Percentiles rank a stretch among this genome's conserved stretches.
phyloP scores from a whole-genome alignment of 371 early-diverging fungal species.

The Mortierella sp. region DNA sequence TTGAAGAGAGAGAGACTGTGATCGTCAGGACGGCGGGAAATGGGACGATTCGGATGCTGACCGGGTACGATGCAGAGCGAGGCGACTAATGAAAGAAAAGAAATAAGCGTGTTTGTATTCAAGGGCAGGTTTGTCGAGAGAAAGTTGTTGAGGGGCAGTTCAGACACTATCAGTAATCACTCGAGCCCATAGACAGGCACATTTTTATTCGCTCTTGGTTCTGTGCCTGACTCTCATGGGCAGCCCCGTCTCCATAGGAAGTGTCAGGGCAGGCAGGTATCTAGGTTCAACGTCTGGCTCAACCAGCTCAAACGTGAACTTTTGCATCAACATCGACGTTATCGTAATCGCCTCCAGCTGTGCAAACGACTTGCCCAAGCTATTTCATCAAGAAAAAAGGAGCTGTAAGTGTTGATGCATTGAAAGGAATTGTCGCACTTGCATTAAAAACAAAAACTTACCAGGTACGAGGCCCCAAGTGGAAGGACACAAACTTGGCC shows the following conservation, averaged over 20 bases:
- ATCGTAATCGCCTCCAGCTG: slow-evolving; percentile 67
- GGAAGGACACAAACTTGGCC: slow-evolving; percentile 36
- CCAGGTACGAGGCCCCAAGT: slow-evolving; percentile 43
- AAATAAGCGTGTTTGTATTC: too few species aligned
- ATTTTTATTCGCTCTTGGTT: background rate
- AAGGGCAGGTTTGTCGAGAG: too few species aligned
- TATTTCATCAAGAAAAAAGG: slow-evolving; percentile 2
- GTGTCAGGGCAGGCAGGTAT: slow-evolving; percentile 60
- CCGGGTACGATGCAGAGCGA: too few species aligned
- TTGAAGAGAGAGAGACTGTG: background rate
- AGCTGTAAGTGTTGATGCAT: background rate
- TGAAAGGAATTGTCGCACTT: background rate
- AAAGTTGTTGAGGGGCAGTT: too few species aligned
- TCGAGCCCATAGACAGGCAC: too few species aligned
- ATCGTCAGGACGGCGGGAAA: too few species aligned
- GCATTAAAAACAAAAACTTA: background rate
- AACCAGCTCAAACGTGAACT: slow-evolving; percentile 36
- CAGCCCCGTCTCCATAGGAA: slow-evolving; percentile 65
- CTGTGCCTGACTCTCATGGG: slow-evolving; percentile 54
- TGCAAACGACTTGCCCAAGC: slow-evolving; percentile 65
- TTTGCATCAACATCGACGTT: slow-evolving; percentile 57
- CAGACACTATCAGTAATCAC: too few species aligned
- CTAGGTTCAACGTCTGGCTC: slow-evolving; percentile 26
- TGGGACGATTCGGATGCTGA: too few species aligned
- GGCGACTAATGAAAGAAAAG: too few species aligned